Base-by-base conservation (phyloP, 805 yeast species). In the Saccharomycopsis sp. region DNA sequence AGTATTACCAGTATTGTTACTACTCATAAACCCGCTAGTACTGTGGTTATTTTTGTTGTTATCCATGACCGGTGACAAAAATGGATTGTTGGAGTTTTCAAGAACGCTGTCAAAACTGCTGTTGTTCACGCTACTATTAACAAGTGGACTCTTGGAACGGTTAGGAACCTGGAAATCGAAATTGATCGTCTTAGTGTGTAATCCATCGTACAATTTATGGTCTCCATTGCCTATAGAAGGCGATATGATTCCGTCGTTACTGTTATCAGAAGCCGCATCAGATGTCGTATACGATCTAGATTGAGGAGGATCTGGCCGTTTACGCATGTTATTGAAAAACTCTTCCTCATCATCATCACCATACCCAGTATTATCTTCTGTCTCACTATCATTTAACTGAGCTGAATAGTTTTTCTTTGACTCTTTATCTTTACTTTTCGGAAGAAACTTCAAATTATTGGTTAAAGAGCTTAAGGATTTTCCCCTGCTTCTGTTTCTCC, bases 401-500 rank as follows among this genome's bases (percentile, higher is more conserved):
- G 38, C 9, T 7, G 38, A 7, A 12, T 29, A 29, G 8, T 17
- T 44, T 44, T 17, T 44, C 49, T 44, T 44, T n/a, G 49, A 44
- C 7, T 44, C 49, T 17, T 17, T 44, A 44, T 44, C 49, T 17
- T 44, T 44, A 17, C 49, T 19, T 19, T 44, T 44, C 3, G 22
- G 22, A 17, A 44, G 22, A 17, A 44, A 49, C 14, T 17, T 34
- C n/a, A 55, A 17, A 17, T 25, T 55, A n/a, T n/a, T 49, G 34
- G 47, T 35, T 23, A 55, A 49, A 2, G 52, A 47, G 23, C 56
- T 54, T 7, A 50, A 50, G 3, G 57, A 55, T 12, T 19, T 24
- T 3, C 51, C 53, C 29, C 57, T 47, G 22, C 49, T 44, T 44
- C 49, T 72, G 19, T 44, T 65, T 51, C 74, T 73, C 67, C 80